phyloP scores from a whole-genome alignment of 345 rosid species.

The Pelargonium nanum region DNA sequence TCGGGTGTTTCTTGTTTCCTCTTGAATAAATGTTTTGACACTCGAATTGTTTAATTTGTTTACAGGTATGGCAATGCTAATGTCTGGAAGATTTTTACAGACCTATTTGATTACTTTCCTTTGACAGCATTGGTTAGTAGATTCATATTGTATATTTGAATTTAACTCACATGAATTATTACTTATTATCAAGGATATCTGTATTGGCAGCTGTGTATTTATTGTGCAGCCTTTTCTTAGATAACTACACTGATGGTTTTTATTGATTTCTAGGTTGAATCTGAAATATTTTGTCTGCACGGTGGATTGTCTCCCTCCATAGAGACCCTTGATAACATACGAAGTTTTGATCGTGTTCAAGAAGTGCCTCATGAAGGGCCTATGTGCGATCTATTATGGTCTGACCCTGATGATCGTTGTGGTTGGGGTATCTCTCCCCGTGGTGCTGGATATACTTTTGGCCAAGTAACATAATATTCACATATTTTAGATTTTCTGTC shows the following conservation, averaged over 20 bases:
- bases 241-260: too few species aligned
- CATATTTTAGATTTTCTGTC: background rate
- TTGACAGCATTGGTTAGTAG: constrained; percentile 90
- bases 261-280: too few species aligned
- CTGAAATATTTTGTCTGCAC: too few species aligned
- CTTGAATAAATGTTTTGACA: too few species aligned
- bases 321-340: constrained; percentile 82
- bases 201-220: too few species aligned
- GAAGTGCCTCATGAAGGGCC: too few species aligned
- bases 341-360: constrained; percentile 86
- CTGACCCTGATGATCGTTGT: background rate
- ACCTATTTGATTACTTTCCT: constrained; percentile 90
- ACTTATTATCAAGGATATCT: too few species aligned
- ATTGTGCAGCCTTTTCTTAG: too few species aligned
- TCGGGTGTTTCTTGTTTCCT: too few species aligned
- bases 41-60: background rate
- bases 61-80: constrained; percentile 94
- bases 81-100: constrained; percentile 88
- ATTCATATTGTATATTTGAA: background rate
- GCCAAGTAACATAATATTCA: background rate
- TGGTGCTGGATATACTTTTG: background rate
- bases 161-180: too few species aligned
- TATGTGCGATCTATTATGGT: too few species aligned
- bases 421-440: constrained; percentile 1
- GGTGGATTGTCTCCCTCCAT: constrained; percentile 91